Base-by-base conservation (phyloP, 1,284 basidiomycete species). In the Boletus hoseneyae region DNA sequence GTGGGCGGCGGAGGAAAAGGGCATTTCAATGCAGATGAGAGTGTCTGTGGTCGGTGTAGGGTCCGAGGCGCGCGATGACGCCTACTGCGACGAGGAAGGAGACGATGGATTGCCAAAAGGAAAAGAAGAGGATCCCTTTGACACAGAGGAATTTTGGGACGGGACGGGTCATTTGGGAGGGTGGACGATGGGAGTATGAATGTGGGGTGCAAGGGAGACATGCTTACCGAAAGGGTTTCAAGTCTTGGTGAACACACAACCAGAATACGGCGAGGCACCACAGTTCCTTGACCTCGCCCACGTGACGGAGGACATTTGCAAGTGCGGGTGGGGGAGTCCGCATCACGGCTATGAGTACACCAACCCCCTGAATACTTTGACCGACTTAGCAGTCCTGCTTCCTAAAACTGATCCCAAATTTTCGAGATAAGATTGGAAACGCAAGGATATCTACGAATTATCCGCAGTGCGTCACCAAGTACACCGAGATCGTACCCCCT, bases 61-160 rank as follows among this genome's bases (percentile, higher is more conserved):
- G 89, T 3, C 93, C 92, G 35, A 94, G 82, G 43, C 77, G 78
- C 30, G 73, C 84, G 66, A 99, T 90, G 39, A 78, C 75, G 2
- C 87, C 82, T 0, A 87, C 76, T 2, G 93, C 87, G 36, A 97
- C 96, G 18, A 98, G 79, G 59, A 93, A 81, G 25, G 93, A 95
- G 47, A 99, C 84, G 39, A 97, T 82, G 13, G 87, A 83, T 66
- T 99, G 96, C 96, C 96, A 99, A 74, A 99, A 99, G 0, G 90
- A 95, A 71, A 97, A 96, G 77, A 98, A 97, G 38, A 99, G 79
- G 57, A 99, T 95, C 42, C 93, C 94, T 68, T 99, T 98, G 61
- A 99, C 92, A 66, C 94, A 98, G 21, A 99, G 82, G 70, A 99
- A 99, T 69, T 97, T 97, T n/a, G n/a, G n/a, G n/a, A n/a, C 6